Evolutionary conservation across 495 filamentous ascomycete species (phyloP).

Genomic region (Neurospora sp.): DNA sequence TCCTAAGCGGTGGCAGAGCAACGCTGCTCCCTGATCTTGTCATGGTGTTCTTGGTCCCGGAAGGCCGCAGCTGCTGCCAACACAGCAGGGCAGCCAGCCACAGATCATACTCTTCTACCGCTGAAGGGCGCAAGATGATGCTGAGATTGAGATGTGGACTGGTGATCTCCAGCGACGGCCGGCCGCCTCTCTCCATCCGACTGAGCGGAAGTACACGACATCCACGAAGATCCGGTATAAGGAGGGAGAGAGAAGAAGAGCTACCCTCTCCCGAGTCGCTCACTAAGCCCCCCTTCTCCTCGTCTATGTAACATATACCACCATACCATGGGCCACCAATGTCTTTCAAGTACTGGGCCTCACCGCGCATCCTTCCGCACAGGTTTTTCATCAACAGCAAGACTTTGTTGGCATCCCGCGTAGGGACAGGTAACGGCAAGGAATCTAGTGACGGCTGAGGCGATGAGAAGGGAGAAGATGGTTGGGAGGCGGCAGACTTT

Average conservation of each 20-base stretch:
- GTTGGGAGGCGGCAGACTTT: slow-evolving; percentile 32
- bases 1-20: slow-evolving; percentile 12
- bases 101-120: slow-evolving; percentile 67
- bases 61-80: slow-evolving; percentile 81
- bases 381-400: slow-evolving; percentile 58
- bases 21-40: neutral
- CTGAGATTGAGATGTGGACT: slow-evolving; percentile 58
- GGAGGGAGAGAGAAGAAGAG: slow-evolving; percentile 32
- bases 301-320: slow-evolving; percentile 58
- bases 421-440: slow-evolving; percentile 44
- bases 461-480: slow-evolving; percentile 37
- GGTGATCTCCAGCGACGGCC: slow-evolving; percentile 65
- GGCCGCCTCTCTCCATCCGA: slow-evolving; percentile 23
- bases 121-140: slow-evolving; percentile 65
- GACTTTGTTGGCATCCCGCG: slow-evolving; percentile 52
- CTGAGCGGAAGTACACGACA: slow-evolving; percentile 63
- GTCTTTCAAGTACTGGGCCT: slow-evolving; percentile 52
- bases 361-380: slow-evolving; percentile 61
- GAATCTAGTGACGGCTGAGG: slow-evolving; percentile 43
- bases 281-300: slow-evolving; percentile 53
- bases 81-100: slow-evolving; percentile 91
- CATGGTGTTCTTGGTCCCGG: slow-evolving; percentile 16
- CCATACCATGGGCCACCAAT: slow-evolving; percentile 45
- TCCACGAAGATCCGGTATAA: slow-evolving; percentile 75
- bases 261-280: slow-evolving; percentile 46